Evolutionary conservation across 2,329 filamentous ascomycete genomes (phyloP), one percentile per base, ranked within the genome.

Genomic region (Beauveria asiatica): DNA sequence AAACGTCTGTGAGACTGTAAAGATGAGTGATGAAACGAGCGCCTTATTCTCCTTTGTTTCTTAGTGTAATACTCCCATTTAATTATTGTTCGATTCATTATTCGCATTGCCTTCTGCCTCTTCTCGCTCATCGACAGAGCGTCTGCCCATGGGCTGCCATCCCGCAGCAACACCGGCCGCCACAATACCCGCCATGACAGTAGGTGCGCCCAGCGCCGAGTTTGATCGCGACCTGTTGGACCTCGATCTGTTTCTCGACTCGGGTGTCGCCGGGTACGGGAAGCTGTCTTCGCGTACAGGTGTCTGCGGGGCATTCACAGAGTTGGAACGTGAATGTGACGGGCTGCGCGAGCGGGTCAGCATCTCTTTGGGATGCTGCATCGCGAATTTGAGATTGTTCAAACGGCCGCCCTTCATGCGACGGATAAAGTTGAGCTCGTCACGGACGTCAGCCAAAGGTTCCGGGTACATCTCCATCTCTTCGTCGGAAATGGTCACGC

Each of bases 171-270:
- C 83, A 67, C 86, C 87, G 48, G 88, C 89, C 9, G 88, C 89
- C 54, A 92, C 84, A 61, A 92, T 87, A 62, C 89, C 89, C n/a
- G 89, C 87, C 89, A 92, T 92, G 62, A 91, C 88, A 8, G 86
- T 85, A 1, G 88, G 86, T 2, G 88, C 87, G 11, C 86, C 88
- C 11, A 92, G 79, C 1, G 87, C 87, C 30, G 88, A 91, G 71
- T 87, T 87, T 45, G 82, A 83, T 61, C 85, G 76, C 60, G 84
- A 85, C 62, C 85, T 78, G 66, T 78, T 87, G 48, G 86, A 89
- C 65, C 86, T 80, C 55, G 87, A 89, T 56, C 88, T 83, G 59
- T 79, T 82, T 54, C 88, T 78, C 60, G 83, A 80, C 68, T 86
- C 83, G 5, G 78, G 84, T 55, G 78, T 88, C 67, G 70, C 81